Conservation (phyloP, 352 stramenopile genomes). For the Pythium inflatum region DNA sequence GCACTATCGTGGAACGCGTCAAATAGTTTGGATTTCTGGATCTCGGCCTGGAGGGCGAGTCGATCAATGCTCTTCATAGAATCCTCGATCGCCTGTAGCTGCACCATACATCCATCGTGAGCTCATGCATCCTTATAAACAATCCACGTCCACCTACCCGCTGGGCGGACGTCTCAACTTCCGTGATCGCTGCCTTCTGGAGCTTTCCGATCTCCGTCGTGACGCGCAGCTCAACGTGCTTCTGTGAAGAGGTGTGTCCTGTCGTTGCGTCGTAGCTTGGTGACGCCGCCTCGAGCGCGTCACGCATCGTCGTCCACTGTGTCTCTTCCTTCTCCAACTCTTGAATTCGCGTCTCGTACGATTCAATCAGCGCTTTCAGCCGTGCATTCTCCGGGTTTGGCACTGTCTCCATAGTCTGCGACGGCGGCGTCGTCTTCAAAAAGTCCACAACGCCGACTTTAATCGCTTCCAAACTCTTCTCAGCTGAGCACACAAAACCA, state of each 20-base stretch:
- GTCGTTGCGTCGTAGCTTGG: slow-evolving; percentile 2
- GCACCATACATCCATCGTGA: no score
- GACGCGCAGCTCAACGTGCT: slow-evolving; percentile 37
- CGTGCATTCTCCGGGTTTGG: slow-evolving; percentile 70
- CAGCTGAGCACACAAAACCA: slow-evolving; percentile 31
- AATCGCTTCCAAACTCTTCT: slow-evolving; percentile 67
- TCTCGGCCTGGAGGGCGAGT: slow-evolving; percentile 69
- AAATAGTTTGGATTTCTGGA: slow-evolving; percentile 72
- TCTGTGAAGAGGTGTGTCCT: slow-evolving; percentile 9
- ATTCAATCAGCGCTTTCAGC: slow-evolving; percentile 47
- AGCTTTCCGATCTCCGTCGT: slow-evolving; percentile 50
- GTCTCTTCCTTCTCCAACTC: slow-evolving; percentile 53
- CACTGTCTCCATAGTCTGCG: slow-evolving; percentile 53
- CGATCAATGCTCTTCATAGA: slow-evolving; percentile 71
- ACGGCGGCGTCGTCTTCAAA: slow-evolving; percentile 52
- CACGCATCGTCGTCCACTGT: slow-evolving; percentile 56
- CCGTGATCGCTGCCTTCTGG: slow-evolving; percentile 46
- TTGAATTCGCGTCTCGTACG: slow-evolving; percentile 24
- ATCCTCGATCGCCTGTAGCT: slow-evolving; percentile 63
- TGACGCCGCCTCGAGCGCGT: slow-evolving; percentile 36
- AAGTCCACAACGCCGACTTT: slow-evolving; percentile 69
- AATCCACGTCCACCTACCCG: slow-evolving; percentile 21
- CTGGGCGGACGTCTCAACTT: slow-evolving; percentile 21
- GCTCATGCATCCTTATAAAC: no score
- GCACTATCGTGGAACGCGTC: slow-evolving; percentile 71